Conservation (phyloP, 495 filamentous ascomycete species). For the Choiromyces venosus region DNA sequence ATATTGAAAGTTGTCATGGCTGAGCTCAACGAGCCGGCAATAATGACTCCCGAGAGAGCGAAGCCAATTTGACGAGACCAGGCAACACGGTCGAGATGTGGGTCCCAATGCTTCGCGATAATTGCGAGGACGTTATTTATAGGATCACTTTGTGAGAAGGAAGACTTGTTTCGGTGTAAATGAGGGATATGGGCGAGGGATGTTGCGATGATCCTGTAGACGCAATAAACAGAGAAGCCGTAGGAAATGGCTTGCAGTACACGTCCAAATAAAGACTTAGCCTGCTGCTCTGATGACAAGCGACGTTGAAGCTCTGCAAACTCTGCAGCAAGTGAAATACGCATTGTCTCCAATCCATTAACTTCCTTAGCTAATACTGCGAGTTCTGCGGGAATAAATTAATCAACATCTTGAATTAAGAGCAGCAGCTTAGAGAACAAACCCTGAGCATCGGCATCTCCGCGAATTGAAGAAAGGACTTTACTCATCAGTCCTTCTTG, state of each 20-base stretch:
- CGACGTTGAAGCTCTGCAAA: conserved; percentile 53
- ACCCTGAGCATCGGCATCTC: conserved; percentile 56
- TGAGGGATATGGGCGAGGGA: conserved; percentile 54
- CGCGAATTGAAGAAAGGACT: conserved; percentile 59
- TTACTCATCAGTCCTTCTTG: conserved; percentile 60
- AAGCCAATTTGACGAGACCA: conserved; percentile 76
- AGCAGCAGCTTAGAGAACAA: conserved; percentile 41
- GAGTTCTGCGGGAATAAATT: conserved; percentile 23
- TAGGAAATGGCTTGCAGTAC: conserved; percentile 54
- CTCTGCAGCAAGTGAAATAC: conserved; percentile 57
- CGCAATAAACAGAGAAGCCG: conserved; percentile 66
- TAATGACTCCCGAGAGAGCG: conserved; percentile 68
- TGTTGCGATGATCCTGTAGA: conserved; percentile 68
- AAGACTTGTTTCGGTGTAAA: conserved; percentile 48
- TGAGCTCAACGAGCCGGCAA: conserved; percentile 67
- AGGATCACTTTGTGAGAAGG: conserved; percentile 66
- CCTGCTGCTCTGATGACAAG: conserved; percentile 55
- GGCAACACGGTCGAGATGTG: conserved; percentile 61
- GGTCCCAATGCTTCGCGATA: conserved; percentile 65
- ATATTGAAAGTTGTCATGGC: conserved; percentile 70
- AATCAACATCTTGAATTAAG: not conserved
- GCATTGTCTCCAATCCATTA: conserved; percentile 71
- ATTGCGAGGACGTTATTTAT: conserved; percentile 72
- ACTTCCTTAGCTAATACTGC: conserved; percentile 64
- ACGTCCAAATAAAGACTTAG: conserved; percentile 58